A percentile compares a stretch with the other conserved stretches of the same genome.
Conservation (phyloP, 2,329 filamentous ascomycete species). For the Myotisia sp. region DNA sequence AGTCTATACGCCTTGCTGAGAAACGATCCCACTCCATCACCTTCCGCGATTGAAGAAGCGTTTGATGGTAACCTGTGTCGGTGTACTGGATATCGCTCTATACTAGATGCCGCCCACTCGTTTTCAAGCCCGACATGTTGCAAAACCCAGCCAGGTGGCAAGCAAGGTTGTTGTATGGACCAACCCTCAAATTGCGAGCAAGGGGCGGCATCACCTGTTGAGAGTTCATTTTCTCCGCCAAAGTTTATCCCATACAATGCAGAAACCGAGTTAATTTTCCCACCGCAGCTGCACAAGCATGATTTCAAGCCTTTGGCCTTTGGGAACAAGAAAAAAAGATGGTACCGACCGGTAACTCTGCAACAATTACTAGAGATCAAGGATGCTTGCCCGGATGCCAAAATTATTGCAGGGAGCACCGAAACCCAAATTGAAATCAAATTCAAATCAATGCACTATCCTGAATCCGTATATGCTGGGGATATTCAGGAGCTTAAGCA, state of each 20-base stretch:
- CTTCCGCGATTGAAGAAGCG: constrained; percentile 82
- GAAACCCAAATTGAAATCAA: constrained; percentile 98
- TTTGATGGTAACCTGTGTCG: constrained; percentile 94
- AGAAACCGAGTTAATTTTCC: constrained; percentile 90
- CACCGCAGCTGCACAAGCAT: constrained; percentile 68
- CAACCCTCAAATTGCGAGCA: constrained; percentile 46
- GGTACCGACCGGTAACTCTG: constrained; percentile 79
- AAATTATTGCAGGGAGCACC: constrained; percentile 89
- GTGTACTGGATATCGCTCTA: constrained; percentile 89
- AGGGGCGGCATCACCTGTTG: constrained; percentile 38
- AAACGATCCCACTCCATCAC: constrained; percentile 63
- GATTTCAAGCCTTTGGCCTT: constrained; percentile 70
- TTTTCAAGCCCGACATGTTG: constrained; percentile 45
- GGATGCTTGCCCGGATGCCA: constrained; percentile 65
- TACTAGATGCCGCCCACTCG: constrained; percentile 83
- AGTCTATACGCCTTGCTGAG: constrained; percentile 84
- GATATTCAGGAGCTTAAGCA: constrained; percentile 82
- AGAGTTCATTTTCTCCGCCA: constrained; percentile 56
- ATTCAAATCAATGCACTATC: constrained; percentile 89
- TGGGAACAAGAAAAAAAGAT: constrained; percentile 86
- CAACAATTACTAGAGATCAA: constrained; percentile 88
- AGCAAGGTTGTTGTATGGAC: constrained; percentile 59
- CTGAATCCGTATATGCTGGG: constrained; percentile 77
- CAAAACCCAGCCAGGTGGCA: constrained; percentile 44
- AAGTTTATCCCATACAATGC: constrained; percentile 90